Conservation (phyloP, 768 basidiomycete species). For the Auricularia cornea region DNA sequence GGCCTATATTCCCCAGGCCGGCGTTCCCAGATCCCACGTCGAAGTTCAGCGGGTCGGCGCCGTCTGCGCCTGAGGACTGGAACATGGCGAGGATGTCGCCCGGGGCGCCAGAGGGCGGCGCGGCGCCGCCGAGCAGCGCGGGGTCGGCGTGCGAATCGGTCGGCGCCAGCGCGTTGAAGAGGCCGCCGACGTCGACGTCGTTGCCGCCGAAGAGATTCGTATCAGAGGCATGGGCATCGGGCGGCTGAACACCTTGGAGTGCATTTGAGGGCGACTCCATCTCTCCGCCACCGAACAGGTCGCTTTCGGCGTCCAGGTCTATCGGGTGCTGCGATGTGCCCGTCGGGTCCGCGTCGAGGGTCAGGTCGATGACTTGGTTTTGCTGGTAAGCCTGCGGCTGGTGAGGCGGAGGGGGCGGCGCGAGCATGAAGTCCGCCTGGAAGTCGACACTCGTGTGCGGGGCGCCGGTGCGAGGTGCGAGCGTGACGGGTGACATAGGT, state of each 20-base stretch:
- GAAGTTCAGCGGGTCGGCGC: not conserved
- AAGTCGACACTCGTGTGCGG: constrained; percentile 29
- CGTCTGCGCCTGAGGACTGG: not conserved
- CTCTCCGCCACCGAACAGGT: constrained; percentile 50
- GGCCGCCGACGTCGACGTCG: not conserved
- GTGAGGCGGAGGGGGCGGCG: not conserved
- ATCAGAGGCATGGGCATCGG: constrained; percentile 29
- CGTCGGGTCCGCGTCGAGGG: constrained; percentile 23
- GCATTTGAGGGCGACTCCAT: constrained; percentile 51
- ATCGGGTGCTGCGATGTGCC: constrained; percentile 26
- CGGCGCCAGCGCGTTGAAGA: not conserved
- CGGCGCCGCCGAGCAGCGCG: not conserved
- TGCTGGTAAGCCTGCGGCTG: not conserved
- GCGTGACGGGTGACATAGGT: constrained; percentile 69
- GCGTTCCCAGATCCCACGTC: not conserved
- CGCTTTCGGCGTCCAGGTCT: constrained; percentile 47
- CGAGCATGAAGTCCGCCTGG: not conserved
- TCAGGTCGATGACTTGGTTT: constrained; percentile 8
- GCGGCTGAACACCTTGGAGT: constrained; percentile 70
- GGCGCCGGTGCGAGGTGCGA: constrained; percentile 73
- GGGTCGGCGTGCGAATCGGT: not conserved
- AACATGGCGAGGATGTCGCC: not conserved
- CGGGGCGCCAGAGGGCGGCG: not conserved
- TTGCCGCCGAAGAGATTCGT: too few species aligned
- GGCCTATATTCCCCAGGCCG: not conserved